phyloP scores from a whole-genome alignment of 768 basidiomycete species.

The Lactifluus subvellereus region DNA sequence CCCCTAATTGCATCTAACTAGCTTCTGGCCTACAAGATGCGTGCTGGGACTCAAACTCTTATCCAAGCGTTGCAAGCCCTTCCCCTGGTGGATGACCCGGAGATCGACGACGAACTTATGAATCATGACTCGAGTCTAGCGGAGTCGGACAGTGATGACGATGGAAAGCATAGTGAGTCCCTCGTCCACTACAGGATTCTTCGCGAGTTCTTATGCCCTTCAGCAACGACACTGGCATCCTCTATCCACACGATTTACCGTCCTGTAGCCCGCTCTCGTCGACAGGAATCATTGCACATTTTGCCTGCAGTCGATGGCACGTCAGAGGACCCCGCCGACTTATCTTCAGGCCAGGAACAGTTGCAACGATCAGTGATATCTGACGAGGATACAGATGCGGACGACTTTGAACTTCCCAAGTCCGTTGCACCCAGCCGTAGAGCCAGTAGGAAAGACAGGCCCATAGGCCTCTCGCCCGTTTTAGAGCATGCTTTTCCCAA shows the following conservation, averaged over 20 bases:
- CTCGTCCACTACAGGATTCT: neutral
- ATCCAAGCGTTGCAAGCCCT: conserved; percentile 85
- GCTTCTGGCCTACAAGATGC: conserved; percentile 56
- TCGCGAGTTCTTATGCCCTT: conserved; percentile 23
- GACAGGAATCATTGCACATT: conserved; percentile 30
- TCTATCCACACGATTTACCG: conserved; percentile 87
- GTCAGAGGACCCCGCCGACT: conserved; percentile 14
- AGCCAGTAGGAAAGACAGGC: conserved; percentile 11
- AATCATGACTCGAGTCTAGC: conserved; percentile 36
- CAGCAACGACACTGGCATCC: conserved; percentile 54
- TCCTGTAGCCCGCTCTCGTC: conserved; percentile 64
- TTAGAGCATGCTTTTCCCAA: conserved; percentile 16
- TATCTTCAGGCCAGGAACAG: conserved; percentile 6
- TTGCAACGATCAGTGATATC: neutral
- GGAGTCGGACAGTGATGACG: conserved; percentile 65
- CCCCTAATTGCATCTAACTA: conserved; percentile 9
- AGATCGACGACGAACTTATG: conserved; percentile 60
- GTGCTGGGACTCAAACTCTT: conserved; percentile 80
- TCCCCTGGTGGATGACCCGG: conserved; percentile 66
- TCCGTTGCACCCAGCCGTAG: conserved; percentile 8
- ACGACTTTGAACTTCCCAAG: conserved; percentile 24
- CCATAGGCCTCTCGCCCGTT: conserved; percentile 10
- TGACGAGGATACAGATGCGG: conserved; percentile 25
- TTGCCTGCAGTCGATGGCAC: conserved; percentile 22
- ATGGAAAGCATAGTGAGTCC: conserved; percentile 36